Percentiles rank a stretch among this genome's conserved stretches.
Evolutionary conservation across 768 basidiomycete genomes (phyloP).

Genomic region (Holtermannia corniformis): DNA sequence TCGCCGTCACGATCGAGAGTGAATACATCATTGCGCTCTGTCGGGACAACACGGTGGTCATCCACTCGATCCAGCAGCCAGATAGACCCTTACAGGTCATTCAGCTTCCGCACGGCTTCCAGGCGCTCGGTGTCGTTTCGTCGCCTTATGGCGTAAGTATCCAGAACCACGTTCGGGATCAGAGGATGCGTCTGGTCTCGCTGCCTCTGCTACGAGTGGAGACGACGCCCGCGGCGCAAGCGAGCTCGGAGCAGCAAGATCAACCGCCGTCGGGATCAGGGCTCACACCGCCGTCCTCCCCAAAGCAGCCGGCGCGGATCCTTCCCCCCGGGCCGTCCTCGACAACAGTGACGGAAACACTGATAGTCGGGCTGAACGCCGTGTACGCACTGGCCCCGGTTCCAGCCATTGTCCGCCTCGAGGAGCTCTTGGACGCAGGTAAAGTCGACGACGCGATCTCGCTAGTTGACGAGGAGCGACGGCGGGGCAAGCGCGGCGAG

Average conservation of each 20-base stretch:
- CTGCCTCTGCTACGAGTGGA: constrained; percentile 21
- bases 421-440: constrained; percentile 18
- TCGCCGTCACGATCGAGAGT: constrained; percentile 65
- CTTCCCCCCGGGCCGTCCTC: constrained; percentile 18
- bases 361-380: constrained; percentile 26
- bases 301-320: neutral
- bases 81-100: constrained; percentile 57
- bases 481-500: constrained; percentile 34
- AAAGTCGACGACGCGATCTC: constrained; percentile 27
- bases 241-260: too few species aligned
- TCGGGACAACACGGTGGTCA: constrained; percentile 65
- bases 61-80: constrained; percentile 61
- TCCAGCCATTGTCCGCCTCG: constrained; percentile 17
- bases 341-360: constrained; percentile 26
- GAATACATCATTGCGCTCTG: constrained; percentile 72
- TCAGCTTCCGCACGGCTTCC: constrained; percentile 44
- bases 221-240: constrained; percentile 11
- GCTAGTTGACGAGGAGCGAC: constrained; percentile 35
- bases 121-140: constrained; percentile 20
- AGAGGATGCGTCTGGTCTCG: constrained; percentile 13
- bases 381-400: constrained; percentile 28
- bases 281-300: neutral
- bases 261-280: neutral
- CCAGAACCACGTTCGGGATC: constrained; percentile 27
- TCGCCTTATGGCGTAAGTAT: constrained; percentile 37